Base-by-base conservation (phyloP, 305 asterid species). In the Salvia sclarea region DNA sequence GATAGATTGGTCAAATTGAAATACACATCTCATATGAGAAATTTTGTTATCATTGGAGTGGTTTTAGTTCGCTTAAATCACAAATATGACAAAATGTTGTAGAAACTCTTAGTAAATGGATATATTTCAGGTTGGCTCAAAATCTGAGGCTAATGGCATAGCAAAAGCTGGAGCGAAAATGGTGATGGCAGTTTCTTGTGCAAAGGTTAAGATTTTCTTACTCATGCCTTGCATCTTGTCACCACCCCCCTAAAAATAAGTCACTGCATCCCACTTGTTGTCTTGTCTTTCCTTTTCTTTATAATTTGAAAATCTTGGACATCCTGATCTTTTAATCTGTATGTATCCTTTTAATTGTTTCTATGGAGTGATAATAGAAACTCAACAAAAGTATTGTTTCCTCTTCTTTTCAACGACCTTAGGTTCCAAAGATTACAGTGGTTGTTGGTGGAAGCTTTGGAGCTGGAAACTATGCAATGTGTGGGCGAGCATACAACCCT, bases 171-270 rank as follows among this genome's bases (percentile, higher is more conserved):
- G 98, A 73, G 98, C 98, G 69, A 93, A 93, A 87, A 84, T 93
- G 98, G 98, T 93, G 81, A 90, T 93, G 98, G 97, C 98, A 61
- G 98, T 90, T 80, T 91, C 98, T 73, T 93, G 98, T 71, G 97
- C 98, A 52, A 88, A 93, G 97, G 98, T 89, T 66, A 37, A 77
- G 58, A 53, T 50, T 53, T 47, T 77, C 6, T 69, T 61, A 20
- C 13, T 20, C 6, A 38, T 38, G 53, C 24, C 41, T 16, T 18
- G 66, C 58, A 12, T 28, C 48, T n/a, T 12, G 1, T 17, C 17
- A 1, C 64, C 30, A n/a, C 30, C 22, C 12, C 1, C 38, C 25
- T 4, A 8, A 30, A 30, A 56, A 31, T 50, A 50, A 14, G 17
- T n/a, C 24, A 16, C 1, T 45, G 25, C 31, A 12, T 64, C 47